Evolutionary conservation across 371 early-diverging fungal species (phyloP).

Genomic region (Gilbertella persicaria): DNA sequence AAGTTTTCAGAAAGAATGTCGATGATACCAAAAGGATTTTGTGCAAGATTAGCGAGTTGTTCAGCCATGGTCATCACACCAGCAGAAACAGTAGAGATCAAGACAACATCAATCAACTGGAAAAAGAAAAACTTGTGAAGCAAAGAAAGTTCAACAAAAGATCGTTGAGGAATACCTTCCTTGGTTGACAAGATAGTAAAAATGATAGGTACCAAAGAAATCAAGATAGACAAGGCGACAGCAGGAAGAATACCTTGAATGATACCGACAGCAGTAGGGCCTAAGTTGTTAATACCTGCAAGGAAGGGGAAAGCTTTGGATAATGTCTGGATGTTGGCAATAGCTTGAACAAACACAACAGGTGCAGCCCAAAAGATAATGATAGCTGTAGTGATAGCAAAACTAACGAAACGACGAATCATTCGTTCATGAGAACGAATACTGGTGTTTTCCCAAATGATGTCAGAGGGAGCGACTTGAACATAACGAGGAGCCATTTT

Average conservation of each 20-base stretch:
- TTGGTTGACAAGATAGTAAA: constrained; percentile 64
- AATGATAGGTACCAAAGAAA: constrained; percentile 72
- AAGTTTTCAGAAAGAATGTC: constrained; percentile 55
- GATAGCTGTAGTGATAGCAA: constrained; percentile 48
- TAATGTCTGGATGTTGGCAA: constrained; percentile 68
- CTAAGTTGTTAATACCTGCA: constrained; percentile 31
- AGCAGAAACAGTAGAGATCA: constrained; percentile 73
- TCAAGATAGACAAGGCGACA: constrained; percentile 67
- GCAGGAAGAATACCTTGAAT: constrained; percentile 84
- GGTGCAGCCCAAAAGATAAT: constrained; percentile 76
- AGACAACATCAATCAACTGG: constrained; percentile 81
- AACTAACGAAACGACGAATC: constrained; percentile 55
- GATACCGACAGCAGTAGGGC: constrained; percentile 53
- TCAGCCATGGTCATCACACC: constrained; percentile 58
- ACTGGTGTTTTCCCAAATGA: constrained; percentile 84
- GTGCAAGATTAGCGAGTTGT: constrained; percentile 23
- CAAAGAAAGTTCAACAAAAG: constrained; percentile 62
- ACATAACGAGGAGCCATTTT: constrained; percentile 69
- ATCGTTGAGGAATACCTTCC: constrained; percentile 70
- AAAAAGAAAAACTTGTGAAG: constrained; percentile 78
- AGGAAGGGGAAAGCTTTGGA: constrained; percentile 52
- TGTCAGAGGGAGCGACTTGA: constrained; percentile 73
- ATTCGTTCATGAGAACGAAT: constrained; percentile 58
- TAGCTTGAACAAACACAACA: constrained; percentile 59
- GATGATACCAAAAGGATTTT: constrained; percentile 53